Conservation (phyloP, 2,329 filamentous ascomycete species). For the Alternaria rosae region DNA sequence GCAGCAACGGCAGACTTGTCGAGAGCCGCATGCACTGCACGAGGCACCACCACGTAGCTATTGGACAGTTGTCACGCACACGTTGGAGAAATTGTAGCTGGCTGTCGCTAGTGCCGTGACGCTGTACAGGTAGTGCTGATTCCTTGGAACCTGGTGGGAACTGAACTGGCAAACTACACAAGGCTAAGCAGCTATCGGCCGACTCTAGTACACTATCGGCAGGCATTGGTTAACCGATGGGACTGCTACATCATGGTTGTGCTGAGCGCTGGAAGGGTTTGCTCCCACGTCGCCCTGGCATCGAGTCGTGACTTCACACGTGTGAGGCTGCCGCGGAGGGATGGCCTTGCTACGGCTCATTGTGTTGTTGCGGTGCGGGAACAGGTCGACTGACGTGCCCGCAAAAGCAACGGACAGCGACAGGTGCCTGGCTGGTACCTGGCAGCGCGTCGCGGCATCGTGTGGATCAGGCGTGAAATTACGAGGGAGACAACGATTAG, state of each 20-base stretch:
- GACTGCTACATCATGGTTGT: conserved; percentile 13
- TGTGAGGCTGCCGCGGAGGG: not conserved
- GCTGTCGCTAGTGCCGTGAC: conserved; percentile 4
- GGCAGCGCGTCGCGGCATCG: conserved; percentile 9
- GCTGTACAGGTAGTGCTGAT: conserved; percentile 1
- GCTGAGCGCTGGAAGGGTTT: conserved; percentile 5
- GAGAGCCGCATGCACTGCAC: conserved; percentile 15
- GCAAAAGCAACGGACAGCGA: not conserved
- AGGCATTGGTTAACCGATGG: conserved; percentile 18
- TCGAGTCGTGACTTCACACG: conserved; percentile 5
- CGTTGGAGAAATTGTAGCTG: not conserved
- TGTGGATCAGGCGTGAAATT: conserved; percentile 19
- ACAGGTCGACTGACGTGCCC: not conserved
- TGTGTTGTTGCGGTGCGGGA: not conserved
- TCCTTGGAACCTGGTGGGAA: conserved; percentile 7
- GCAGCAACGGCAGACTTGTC: conserved; percentile 11
- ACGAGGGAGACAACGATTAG: conserved; percentile 17
- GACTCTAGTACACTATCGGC: conserved; percentile 4
- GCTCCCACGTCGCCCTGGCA: not conserved
- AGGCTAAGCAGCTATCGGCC: conserved; percentile 10
- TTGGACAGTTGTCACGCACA: not conserved
- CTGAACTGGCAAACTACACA: conserved; percentile 6
- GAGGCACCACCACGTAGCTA: not conserved
- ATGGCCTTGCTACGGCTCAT: not conserved
- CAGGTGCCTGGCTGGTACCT: conserved; percentile 4